Evolutionary conservation across 495 filamentous ascomycete genomes (phyloP).

Genomic region (Penicillium parvum): DNA sequence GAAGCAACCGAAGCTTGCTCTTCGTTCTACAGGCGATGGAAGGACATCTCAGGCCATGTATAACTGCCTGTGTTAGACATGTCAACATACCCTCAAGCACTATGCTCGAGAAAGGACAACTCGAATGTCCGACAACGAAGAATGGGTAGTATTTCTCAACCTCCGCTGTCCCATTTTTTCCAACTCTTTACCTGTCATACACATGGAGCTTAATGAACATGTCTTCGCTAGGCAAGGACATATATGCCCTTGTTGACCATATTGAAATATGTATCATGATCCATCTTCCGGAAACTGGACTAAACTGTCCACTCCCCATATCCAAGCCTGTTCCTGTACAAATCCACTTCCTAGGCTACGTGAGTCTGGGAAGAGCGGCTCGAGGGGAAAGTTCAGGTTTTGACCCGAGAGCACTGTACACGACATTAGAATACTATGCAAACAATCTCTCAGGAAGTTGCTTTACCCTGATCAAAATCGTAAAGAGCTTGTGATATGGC

Average conservation of each 20-base stretch:
- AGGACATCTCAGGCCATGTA: too few species aligned
- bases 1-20: too few species aligned
- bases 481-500: constrained; percentile 7
- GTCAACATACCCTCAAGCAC: too few species aligned
- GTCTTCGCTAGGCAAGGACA: constrained; percentile 38
- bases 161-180: too few species aligned
- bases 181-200: too few species aligned
- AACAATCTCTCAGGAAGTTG: neutral
- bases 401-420: neutral
- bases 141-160: too few species aligned
- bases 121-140: too few species aligned
- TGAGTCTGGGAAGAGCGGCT: constrained; percentile 2
- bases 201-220: too few species aligned
- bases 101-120: too few species aligned
- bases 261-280: neutral
- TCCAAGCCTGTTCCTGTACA: constrained; percentile 15
- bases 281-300: neutral
- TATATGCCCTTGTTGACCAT: constrained; percentile 6
- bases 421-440: neutral
- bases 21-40: too few species aligned
- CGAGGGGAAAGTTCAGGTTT: neutral
- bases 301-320: constrained; percentile 10
- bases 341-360: constrained; percentile 1
- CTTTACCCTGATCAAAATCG: constrained; percentile 15
- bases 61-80: too few species aligned